A percentile compares a stretch with the other conserved stretches of the same genome.
These are phyloP conservation scores for Teunomyces barrocoloradensis DNA, from an alignment of 805 yeast species.

Conservation along the genomic window DNA sequence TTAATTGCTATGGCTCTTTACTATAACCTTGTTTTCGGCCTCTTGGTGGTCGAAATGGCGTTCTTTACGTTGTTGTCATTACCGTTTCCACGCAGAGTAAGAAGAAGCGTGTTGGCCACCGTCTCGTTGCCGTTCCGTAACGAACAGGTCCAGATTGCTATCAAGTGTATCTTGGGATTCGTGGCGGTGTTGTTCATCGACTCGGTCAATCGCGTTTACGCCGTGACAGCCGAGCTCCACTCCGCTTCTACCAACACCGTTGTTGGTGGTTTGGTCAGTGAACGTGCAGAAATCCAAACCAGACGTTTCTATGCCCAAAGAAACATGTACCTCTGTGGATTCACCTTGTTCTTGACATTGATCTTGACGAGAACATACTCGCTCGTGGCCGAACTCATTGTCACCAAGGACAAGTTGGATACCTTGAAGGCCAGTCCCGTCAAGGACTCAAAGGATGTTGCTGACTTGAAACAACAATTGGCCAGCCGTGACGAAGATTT, in stretches of 20 bases:
- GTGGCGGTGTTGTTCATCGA: constrained; percentile 82
- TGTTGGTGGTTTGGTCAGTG: constrained; percentile 37
- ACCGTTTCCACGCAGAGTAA: constrained; percentile 76
- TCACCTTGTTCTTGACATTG: constrained; percentile 85
- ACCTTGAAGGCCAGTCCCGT: constrained; percentile 23
- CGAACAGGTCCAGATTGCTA: constrained; percentile 68
- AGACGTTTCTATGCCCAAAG: constrained; percentile 94
- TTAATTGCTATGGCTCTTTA: constrained; percentile 37
- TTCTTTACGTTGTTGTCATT: constrained; percentile 76
- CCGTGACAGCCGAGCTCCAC: constrained; percentile 62
- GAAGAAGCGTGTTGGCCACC: constrained; percentile 63
- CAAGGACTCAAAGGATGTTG: constrained; percentile 35
- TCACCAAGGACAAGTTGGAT: constrained; percentile 59
- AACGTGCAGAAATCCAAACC: constrained; percentile 82
- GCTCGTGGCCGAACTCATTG: constrained; percentile 69
- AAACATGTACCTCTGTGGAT: constrained; percentile 93
- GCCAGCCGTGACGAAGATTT: constrained; percentile 64
- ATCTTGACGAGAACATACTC: constrained; percentile 81
- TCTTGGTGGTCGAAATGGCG: constrained; percentile 74
- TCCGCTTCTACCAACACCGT: constrained; percentile 25
- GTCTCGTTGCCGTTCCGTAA: constrained; percentile 68
- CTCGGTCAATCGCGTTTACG: constrained; percentile 77
- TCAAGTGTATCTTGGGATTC: constrained; percentile 81
- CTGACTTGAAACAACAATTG: constrained; percentile 43
- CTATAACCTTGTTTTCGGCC: constrained; percentile 60